These are phyloP conservation scores for Alternaria tenuissima DNA, from an alignment of 2,329 filamentous ascomycete species.

Conservation along the genomic window DNA sequence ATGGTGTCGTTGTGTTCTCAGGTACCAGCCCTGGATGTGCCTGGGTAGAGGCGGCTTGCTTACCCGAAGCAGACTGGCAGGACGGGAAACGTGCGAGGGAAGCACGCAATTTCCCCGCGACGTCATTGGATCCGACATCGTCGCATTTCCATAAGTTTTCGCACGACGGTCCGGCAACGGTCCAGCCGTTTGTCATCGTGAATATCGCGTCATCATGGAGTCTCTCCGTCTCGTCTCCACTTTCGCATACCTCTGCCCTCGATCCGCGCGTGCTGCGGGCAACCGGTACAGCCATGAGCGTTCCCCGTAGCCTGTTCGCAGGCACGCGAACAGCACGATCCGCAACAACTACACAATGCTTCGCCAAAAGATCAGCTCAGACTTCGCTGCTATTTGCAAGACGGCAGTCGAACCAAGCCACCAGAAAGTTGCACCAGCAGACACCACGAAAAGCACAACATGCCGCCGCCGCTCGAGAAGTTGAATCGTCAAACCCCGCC, in stretches of 20 bases:
- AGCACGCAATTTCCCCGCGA: conserved; percentile 38
- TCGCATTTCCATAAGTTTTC: conserved; percentile 20
- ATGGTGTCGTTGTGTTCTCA: neutral
- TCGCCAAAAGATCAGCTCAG: conserved; percentile 17
- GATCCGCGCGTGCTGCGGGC: conserved; percentile 2
- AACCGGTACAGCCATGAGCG: conserved; percentile 36
- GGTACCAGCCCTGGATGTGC: neutral
- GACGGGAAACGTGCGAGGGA: conserved; percentile 16
- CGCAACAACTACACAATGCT: conserved; percentile 11
- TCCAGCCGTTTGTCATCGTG: conserved; percentile 24
- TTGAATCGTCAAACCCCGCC: conserved; percentile 51
- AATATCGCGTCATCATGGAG: conserved; percentile 29
- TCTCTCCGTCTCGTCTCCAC: conserved; percentile 12
- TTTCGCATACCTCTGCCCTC: conserved; percentile 12
- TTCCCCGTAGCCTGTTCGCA: conserved; percentile 39
- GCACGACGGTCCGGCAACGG: conserved; percentile 6
- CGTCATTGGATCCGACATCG: conserved; percentile 34
- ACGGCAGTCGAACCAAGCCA: conserved; percentile 34
- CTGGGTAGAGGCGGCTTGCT: conserved; percentile 4
- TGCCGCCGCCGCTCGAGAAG: conserved; percentile 24
- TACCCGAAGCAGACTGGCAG: conserved; percentile 16
- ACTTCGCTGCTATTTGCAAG: conserved; percentile 20
- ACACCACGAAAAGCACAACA: conserved; percentile 36
- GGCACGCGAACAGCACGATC: conserved; percentile 31
- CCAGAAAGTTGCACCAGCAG: conserved; percentile 43